Evolutionary conservation across 225 moss, liverwort and hornwort species (phyloP).

Genomic region (Marchantia polymorpha): DNA sequence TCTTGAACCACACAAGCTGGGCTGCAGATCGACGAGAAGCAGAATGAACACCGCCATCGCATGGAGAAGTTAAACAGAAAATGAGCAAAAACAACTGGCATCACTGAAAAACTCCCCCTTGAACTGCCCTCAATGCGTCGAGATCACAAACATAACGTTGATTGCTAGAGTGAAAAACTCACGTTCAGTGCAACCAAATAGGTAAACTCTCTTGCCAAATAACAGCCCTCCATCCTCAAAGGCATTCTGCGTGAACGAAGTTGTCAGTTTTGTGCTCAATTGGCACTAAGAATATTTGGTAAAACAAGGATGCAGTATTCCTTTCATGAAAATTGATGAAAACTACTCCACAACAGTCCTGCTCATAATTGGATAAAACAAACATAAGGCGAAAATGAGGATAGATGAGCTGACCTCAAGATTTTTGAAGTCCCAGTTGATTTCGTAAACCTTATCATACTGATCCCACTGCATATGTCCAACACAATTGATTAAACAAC

Average conservation of each 20-base stretch:
- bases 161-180: slow-evolving; percentile 15
- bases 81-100: background rate
- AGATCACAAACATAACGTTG: background rate
- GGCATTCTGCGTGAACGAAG: slow-evolving; percentile 42
- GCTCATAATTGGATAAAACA: no score
- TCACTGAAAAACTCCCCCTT: background rate
- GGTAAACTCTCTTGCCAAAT: slow-evolving; percentile 64
- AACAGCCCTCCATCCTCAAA: slow-evolving; percentile 76
- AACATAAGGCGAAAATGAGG: background rate
- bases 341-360: no score
- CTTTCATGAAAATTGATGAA: background rate
- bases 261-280: background rate
- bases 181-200: slow-evolving; percentile 96
- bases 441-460: slow-evolving; percentile 87
- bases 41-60: background rate
- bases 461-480: slow-evolving; percentile 73
- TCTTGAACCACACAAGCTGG: slow-evolving; percentile 65
- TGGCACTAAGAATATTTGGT: background rate
- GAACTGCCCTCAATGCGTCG: background rate
- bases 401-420: slow-evolving; percentile 48
- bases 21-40: slow-evolving; percentile 41
- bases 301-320: background rate
- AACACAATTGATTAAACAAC: background rate
- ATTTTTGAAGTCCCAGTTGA: slow-evolving; percentile 77
- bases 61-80: background rate